phyloP scores from a whole-genome alignment of 2,329 filamentous ascomycete genomes.

The Microcyclospora tardicrescens region DNA sequence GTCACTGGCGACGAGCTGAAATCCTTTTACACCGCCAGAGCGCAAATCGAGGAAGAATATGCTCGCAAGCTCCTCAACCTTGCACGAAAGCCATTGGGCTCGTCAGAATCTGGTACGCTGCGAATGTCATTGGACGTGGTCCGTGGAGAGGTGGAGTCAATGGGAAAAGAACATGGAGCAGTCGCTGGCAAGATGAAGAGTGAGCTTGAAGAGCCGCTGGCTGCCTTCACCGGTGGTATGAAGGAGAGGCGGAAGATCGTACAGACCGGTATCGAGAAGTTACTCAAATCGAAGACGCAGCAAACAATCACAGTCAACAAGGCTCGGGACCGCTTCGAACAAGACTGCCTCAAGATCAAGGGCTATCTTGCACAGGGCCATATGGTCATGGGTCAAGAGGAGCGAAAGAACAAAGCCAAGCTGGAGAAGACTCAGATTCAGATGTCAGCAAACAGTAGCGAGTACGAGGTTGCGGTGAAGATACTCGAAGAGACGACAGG shows the following conservation, averaged over 20 bases:
- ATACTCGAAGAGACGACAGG: slow-evolving; percentile 86
- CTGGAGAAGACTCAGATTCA: slow-evolving; percentile 98
- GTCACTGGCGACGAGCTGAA: slow-evolving; percentile 88
- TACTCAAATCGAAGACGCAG: slow-evolving; percentile 83
- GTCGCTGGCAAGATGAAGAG: slow-evolving; percentile 92
- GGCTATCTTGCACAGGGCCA: slow-evolving; percentile 96
- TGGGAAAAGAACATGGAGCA: slow-evolving; percentile 83
- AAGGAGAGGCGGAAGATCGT: slow-evolving; percentile 96
- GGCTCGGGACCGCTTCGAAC: slow-evolving; percentile 87
- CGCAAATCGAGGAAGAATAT: slow-evolving; percentile 94
- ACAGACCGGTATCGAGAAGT: slow-evolving; percentile 83
- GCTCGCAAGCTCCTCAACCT: slow-evolving; percentile 75
- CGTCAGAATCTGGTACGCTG: slow-evolving; percentile 72
- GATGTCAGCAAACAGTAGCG: slow-evolving; percentile 75
- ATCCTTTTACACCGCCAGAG: slow-evolving; percentile 79
- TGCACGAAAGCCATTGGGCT: slow-evolving; percentile 77
- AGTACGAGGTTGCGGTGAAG: slow-evolving; percentile 90
- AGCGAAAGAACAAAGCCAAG: slow-evolving; percentile 97
- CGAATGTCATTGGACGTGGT: slow-evolving; percentile 76
- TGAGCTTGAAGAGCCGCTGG: slow-evolving; percentile 85
- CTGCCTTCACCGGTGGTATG: slow-evolving; percentile 84
- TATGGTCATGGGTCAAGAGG: slow-evolving; percentile 99
- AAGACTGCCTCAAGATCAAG: slow-evolving; percentile 96
- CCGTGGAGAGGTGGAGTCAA: slow-evolving; percentile 77
- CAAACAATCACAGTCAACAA: slow-evolving; percentile 90